Evolutionary conservation across 176 grass and related monocot species (phyloP).

Genomic region (Panicum miliaceum): DNA sequence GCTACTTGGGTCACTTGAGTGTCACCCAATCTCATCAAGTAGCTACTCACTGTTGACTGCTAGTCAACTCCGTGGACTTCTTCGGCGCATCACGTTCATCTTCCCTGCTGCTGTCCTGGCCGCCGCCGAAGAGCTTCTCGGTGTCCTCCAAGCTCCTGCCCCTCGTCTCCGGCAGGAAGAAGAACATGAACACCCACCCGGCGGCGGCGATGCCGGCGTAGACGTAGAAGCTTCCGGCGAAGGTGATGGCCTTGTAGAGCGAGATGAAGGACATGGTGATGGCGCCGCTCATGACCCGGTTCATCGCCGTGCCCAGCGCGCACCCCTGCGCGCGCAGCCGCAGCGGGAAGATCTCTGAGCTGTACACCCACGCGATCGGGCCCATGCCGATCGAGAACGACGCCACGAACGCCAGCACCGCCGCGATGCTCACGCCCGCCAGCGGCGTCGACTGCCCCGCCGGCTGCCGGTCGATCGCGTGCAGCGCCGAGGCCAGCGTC

Average conservation of each 20-base stretch:
- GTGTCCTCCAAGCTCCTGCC: conserved; percentile 73
- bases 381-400: conserved; percentile 80
- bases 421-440: conserved; percentile 53
- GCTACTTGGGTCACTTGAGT: not conserved
- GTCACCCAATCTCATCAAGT: not conserved
- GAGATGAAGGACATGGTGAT: conserved; percentile 83
- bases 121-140: conserved; percentile 64
- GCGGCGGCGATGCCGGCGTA: conserved; percentile 58
- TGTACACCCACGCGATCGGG: conserved; percentile 90
- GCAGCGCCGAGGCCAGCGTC: conserved; percentile 53
- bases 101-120: not conserved
- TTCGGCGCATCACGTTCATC: not conserved
- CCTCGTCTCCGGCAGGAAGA: conserved; percentile 79
- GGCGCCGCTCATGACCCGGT: conserved; percentile 66
- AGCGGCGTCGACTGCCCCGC: conserved; percentile 20
- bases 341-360: conserved; percentile 89
- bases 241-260: conserved; percentile 70
- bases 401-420: conserved; percentile 62
- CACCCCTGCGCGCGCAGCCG: conserved; percentile 69
- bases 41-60: conserved; percentile 14
- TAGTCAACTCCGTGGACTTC: conserved; percentile 45
- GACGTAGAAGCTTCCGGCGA: conserved; percentile 76
- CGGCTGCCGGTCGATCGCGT: conserved; percentile 25
- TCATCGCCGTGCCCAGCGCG: conserved; percentile 69
- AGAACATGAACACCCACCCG: conserved; percentile 81